Evolutionary conservation across 495 filamentous ascomycete species (phyloP), one percentile per base, ranked within the genome.

Genomic region (Lophium mytilinum): DNA sequence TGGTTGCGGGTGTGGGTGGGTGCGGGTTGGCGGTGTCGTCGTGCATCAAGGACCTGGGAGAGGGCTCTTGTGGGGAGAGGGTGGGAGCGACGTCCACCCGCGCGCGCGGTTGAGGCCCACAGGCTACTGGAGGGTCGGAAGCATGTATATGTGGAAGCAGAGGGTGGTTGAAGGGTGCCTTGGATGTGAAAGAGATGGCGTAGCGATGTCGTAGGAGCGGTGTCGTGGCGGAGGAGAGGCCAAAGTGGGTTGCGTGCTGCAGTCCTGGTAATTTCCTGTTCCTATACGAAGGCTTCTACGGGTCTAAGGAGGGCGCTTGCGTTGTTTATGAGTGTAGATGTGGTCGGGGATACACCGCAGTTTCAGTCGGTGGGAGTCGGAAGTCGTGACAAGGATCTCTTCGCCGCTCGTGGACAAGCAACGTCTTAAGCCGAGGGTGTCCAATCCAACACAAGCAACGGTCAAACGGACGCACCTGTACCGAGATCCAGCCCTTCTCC

Each of bases 1-100:
- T 85, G 43, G 39, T 58, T 50, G 21, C 40, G 48, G 18, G 33
- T 6, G 42, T 45, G 9, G 55, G 17, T 19, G 33, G 41, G 39
- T 51, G 52, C 9, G 9, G 34, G 52, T 24, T 37, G 40, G 54
- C 45, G 9, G 36, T 43, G 33, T 52, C 45, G 21, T 52, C 52
- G 55, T 55, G 55, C 50, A 63, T 58, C 37, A 57, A 62, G 46
- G 24, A 17, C n/a, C 15, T 19, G 41, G 15, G 21, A 12, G 8
- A 7, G 30, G 18, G 7, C 6, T 21, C 15, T 45, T 46, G n/a
- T n/a, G 35, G 9, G n/a, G 36, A 30, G 30, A 18, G 45, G 12
- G 43, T 33, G 14, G 10, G n/a, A 14, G 14, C 30, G 12, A 34
- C 37, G 12, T 37, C 33, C n/a, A 37, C 37, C 37, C 52, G n/a